Percentiles rank a stretch among this genome's conserved stretches.
phyloP scores from a whole-genome alignment of 768 basidiomycete species.

The Ramaria rubella region DNA sequence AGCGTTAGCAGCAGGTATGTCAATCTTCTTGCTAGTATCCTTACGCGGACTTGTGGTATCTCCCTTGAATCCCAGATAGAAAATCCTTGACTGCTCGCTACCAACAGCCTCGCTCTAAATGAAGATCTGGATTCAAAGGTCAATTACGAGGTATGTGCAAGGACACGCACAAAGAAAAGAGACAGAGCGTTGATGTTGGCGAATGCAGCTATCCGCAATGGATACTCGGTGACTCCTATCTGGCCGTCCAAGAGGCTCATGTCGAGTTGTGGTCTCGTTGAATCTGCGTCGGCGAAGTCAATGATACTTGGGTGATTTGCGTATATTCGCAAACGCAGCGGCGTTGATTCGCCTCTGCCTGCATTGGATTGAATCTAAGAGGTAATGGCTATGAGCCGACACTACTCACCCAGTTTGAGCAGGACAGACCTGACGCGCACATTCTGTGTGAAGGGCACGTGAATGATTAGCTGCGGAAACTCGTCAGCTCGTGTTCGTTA shows the following conservation, averaged over 20 bases:
- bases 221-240: slow-evolving; percentile 65
- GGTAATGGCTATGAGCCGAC: neutral
- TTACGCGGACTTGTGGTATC: slow-evolving; percentile 49
- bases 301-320: slow-evolving; percentile 69
- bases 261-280: slow-evolving; percentile 60
- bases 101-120: slow-evolving; percentile 60
- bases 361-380: neutral
- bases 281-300: slow-evolving; percentile 71
- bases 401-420: slow-evolving; percentile 60
- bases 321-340: slow-evolving; percentile 68
- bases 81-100: slow-evolving; percentile 58
- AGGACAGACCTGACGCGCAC: slow-evolving; percentile 70
- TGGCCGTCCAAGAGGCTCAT: slow-evolving; percentile 69
- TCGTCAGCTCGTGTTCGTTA: slow-evolving; percentile 9
- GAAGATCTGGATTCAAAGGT: neutral
- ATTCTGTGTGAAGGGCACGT: slow-evolving; percentile 73
- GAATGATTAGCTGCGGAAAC: slow-evolving; percentile 59
- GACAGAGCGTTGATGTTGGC: slow-evolving; percentile 67
- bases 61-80: slow-evolving; percentile 81
- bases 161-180: slow-evolving; percentile 66
- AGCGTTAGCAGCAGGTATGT: slow-evolving; percentile 74
- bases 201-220: slow-evolving; percentile 68
- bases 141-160: slow-evolving; percentile 6
- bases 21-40: slow-evolving; percentile 56
- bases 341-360: slow-evolving; percentile 76